These are phyloP conservation scores for Wallacemonas sp. DNA, from an alignment of 208 protist genomes.

Conservation along the genomic window DNA sequence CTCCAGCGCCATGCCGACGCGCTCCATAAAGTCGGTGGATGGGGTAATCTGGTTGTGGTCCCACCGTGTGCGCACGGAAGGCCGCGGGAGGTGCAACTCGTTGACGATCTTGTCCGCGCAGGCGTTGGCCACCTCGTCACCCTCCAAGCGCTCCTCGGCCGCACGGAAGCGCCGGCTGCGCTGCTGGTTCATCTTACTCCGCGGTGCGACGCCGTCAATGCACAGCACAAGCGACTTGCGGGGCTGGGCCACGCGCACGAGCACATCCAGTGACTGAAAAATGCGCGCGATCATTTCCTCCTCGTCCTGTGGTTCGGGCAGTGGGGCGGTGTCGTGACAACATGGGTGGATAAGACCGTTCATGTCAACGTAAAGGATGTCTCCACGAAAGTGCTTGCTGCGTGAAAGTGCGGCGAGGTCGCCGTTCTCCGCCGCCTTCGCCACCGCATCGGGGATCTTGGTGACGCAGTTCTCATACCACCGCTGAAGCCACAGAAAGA, in stretches of 20 bases:
- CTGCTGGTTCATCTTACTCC: conserved; percentile 99
- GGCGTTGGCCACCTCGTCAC: conserved; percentile 57
- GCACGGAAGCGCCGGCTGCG: conserved; percentile 96
- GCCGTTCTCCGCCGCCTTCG: conserved; percentile 49
- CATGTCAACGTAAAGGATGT: conserved; percentile 99
- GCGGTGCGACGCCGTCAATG: conserved; percentile 98
- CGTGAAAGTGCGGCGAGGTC: conserved; percentile 7
- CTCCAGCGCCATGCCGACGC: conserved; percentile 87
- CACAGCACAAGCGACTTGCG: conserved; percentile 97
- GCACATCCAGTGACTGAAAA: conserved; percentile 96
- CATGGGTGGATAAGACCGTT: conserved; percentile 99
- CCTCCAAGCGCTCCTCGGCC: conserved; percentile 89
- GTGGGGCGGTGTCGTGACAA: conserved; percentile 95
- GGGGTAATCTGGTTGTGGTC: conserved; percentile 99
- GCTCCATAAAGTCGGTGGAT: conserved; percentile 99
- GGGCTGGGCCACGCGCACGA: conserved; percentile 98
- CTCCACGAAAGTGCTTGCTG: conserved; percentile 50
- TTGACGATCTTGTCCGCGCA: conserved; percentile 57
- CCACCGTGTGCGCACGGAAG: conserved; percentile 75
- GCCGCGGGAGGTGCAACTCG: conserved; percentile 56
- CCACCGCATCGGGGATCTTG: conserved; percentile 69
- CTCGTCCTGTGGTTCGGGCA: conserved; percentile 78
- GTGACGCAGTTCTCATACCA: conserved; percentile 82
- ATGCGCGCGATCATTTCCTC: conserved; percentile 94
- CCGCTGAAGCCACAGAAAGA: conserved; percentile 88